phyloP scores from a whole-genome alignment of 2,329 filamentous ascomycete genomes.

The Penicillium sp. region DNA sequence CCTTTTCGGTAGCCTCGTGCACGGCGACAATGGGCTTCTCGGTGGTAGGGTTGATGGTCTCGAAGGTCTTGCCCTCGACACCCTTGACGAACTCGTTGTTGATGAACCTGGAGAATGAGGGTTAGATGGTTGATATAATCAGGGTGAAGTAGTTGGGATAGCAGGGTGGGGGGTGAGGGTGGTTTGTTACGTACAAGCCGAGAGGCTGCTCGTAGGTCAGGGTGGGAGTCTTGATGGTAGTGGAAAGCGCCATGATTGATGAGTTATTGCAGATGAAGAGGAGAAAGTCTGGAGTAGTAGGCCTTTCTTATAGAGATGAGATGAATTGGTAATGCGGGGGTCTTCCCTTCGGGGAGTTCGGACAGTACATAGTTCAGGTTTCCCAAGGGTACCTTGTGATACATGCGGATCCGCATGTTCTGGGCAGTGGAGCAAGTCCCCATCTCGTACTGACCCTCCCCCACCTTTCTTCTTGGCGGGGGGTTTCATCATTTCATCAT shows the following conservation, averaged over 20 bases:
- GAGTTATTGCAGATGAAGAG: constrained; percentile 6
- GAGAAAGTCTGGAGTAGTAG: background rate
- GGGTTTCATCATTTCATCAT: background rate
- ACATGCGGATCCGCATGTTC: constrained; percentile 1
- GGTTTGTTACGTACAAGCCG: constrained; percentile 31
- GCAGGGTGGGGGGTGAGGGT: constrained; percentile 63
- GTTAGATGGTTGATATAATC: too few species aligned
- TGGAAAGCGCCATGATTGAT: constrained; percentile 35
- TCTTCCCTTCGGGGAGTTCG: background rate
- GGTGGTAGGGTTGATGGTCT: constrained; percentile 82
- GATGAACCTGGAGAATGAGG: constrained; percentile 45
- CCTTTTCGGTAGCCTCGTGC: constrained; percentile 78
- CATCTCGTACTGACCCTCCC: background rate
- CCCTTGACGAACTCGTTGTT: constrained; percentile 61
- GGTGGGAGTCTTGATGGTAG: constrained; percentile 39
- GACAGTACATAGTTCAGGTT: too few species aligned
- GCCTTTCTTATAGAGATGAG: background rate
- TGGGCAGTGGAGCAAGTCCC: background rate
- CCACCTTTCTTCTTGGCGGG: background rate
- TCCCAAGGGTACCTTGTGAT: background rate
- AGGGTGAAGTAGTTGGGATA: background rate
- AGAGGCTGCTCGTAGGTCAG: constrained; percentile 42
- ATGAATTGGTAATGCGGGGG: background rate
- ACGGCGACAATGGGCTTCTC: constrained; percentile 82
- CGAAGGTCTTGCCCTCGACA: constrained; percentile 83